phyloP scores from a whole-genome alignment of 495 filamentous ascomycete genomes.

The Tetracladium marchalianum region DNA sequence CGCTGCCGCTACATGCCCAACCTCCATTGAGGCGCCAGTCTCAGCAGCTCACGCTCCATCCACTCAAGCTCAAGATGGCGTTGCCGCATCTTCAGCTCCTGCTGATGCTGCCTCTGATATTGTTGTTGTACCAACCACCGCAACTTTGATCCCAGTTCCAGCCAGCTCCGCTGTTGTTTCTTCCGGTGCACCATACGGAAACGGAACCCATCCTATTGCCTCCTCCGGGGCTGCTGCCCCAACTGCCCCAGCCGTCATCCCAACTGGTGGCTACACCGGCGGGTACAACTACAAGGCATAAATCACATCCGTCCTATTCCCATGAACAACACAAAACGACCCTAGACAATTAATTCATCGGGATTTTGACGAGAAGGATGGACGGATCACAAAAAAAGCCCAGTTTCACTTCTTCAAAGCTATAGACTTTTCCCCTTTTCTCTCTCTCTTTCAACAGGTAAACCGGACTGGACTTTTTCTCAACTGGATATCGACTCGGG shows the following conservation, averaged over 20 bases:
- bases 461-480: no score
- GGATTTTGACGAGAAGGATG: background rate
- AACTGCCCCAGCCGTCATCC: constrained; percentile 21
- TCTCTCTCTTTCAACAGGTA: background rate
- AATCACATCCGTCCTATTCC: background rate
- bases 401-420: constrained; percentile 5
- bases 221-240: constrained; percentile 5
- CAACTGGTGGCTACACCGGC: constrained; percentile 30
- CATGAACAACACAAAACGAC: no score
- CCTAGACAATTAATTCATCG: no score
- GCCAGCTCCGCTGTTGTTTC: constrained; percentile 8
- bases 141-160: constrained; percentile 17
- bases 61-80: background rate
- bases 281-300: constrained; percentile 28
- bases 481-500: no score
- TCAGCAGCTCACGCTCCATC: background rate
- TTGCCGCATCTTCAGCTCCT: background rate
- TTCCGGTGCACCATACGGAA: constrained; percentile 21
- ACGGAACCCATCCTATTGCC: constrained; percentile 25
- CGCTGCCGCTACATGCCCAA: constrained; percentile 10
- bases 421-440: constrained; percentile 4
- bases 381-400: background rate
- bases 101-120: constrained; percentile 2
- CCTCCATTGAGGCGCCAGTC: constrained; percentile 7
- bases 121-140: constrained; percentile 13